These are phyloP conservation scores for Harrya chromipes DNA, from an alignment of 768 basidiomycete species.

Conservation along the genomic window DNA sequence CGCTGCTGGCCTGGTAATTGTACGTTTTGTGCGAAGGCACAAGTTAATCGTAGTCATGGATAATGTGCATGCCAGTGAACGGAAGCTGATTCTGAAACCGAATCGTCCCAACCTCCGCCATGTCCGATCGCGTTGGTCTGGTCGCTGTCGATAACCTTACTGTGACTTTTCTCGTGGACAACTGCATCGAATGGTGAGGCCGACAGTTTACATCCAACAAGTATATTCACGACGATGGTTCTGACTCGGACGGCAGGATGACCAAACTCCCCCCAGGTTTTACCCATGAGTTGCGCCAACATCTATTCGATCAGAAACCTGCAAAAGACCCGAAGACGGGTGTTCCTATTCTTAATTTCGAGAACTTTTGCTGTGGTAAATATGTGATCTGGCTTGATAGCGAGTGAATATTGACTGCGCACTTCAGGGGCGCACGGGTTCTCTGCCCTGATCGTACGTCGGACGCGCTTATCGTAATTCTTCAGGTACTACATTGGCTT, in stretches of 20 bases:
- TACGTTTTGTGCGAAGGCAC: not conserved
- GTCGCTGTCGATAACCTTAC: slow-evolving; percentile 36
- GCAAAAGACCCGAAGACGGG: slow-evolving; percentile 43
- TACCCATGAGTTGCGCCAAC: slow-evolving; percentile 63
- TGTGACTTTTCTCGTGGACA: slow-evolving; percentile 73
- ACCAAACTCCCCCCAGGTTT: slow-evolving; percentile 78
- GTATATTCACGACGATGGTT: not conserved
- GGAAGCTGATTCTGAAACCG: not conserved
- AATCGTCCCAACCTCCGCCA: not conserved
- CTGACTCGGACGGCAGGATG: slow-evolving; percentile 58
- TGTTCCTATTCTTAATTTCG: slow-evolving; percentile 67
- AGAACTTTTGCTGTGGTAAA: slow-evolving; percentile 65
- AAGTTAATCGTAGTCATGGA: not conserved
- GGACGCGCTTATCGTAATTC: too few species aligned
- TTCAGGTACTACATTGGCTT: not conserved
- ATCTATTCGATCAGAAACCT: slow-evolving; percentile 50
- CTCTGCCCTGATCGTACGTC: slow-evolving; percentile 69
- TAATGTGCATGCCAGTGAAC: not conserved
- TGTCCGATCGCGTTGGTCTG: slow-evolving; percentile 20
- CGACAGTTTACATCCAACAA: not conserved
- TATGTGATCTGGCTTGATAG: slow-evolving; percentile 13
- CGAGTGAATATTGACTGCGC: not conserved
- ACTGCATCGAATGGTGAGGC: slow-evolving; percentile 72
- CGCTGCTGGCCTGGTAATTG: not conserved
- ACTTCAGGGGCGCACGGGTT: slow-evolving; percentile 76